These are phyloP conservation scores for Castanea sativa DNA, from an alignment of 306 rosid genomes.

Conservation along the genomic window DNA sequence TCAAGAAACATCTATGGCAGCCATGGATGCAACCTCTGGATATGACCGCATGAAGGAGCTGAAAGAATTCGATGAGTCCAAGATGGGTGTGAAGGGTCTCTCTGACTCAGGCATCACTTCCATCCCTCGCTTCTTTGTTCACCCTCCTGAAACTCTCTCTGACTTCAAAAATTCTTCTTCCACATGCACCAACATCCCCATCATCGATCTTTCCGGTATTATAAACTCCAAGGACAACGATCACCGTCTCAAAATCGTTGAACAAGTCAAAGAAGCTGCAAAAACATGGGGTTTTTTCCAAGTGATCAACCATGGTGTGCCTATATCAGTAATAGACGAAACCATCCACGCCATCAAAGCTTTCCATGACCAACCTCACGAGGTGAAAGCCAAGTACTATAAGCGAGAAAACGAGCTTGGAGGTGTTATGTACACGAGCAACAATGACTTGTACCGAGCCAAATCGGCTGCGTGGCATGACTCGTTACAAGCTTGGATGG, in stretches of 20 bases:
- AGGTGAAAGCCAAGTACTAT: slow-evolving; percentile 30
- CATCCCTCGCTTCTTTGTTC: slow-evolving; percentile 38
- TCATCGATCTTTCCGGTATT: neutral
- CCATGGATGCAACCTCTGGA: neutral
- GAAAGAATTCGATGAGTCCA: slow-evolving; percentile 43
- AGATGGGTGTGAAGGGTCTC: slow-evolving; percentile 50
- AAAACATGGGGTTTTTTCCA: slow-evolving; percentile 51
- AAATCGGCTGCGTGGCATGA: slow-evolving; percentile 40
- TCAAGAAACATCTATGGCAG: neutral
- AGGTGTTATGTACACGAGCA: slow-evolving; percentile 35
- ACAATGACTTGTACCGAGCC: slow-evolving; percentile 33
- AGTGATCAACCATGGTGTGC: slow-evolving; percentile 41
- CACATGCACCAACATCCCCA: slow-evolving; percentile 20
- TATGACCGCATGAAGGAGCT: slow-evolving; percentile 34
- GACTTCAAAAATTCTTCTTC: slow-evolving; percentile 26
- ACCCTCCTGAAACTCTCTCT: slow-evolving; percentile 31
- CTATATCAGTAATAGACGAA: slow-evolving; percentile 6
- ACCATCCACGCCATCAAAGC: slow-evolving; percentile 29
- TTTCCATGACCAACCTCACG: slow-evolving; percentile 37
- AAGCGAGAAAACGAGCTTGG: slow-evolving; percentile 32
- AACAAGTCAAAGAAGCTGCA: slow-evolving; percentile 38
- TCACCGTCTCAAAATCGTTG: slow-evolving; percentile 21
- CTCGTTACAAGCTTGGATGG: slow-evolving; percentile 36
- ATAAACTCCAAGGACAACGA: neutral
- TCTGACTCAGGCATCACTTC: slow-evolving; percentile 46